Evolutionary conservation across 1,139 yeast genomes (phyloP), one percentile per base, ranked within the genome.

Genomic region (Magnusiomyces sp.): DNA sequence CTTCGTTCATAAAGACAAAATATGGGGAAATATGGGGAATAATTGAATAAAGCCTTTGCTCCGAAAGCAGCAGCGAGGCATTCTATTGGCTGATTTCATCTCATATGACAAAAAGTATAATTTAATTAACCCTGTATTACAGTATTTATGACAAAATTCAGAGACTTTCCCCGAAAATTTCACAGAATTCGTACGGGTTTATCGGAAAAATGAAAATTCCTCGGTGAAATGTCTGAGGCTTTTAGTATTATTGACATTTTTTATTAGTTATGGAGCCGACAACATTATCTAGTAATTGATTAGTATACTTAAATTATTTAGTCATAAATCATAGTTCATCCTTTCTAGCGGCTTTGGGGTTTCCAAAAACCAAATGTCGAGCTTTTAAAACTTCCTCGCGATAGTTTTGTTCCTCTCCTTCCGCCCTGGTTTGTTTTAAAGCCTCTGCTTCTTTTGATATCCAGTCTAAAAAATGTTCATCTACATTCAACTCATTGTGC

Each of bases 361-460:
- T 88, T 1, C 95, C 96, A 69, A 86, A 88, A 1, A 83, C 79
- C 33, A 68, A 63, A 62, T 86, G 92, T 58, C 95, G 76, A 14
- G 83, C 76, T 29, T 71, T 71, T 43, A 42, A 42, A 19, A 42
- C 13, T n/a, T 32, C 3, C 9, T 32, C 17, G 14, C 31, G 20
- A 17, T 16, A 42, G 13, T 39, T 31, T 11, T 32, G 29, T 27
- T 42, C 45, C 14, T 42, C 38, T 3, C 17, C 45, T 5, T 44
- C 29, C 2, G 6, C n/a, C 7, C 10, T 10, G 11, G 20, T 37
- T 19, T 29, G 31, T 29, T 34, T 10, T 16, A 38, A 37, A 33
- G 42, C 51, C 40, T 73, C 76, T 1, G 75, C 72, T 57, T 81
- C 78, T 43, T 66, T 61, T 16, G 80, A 73, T 45, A 87, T 66